These are phyloP conservation scores for Podila minutissima DNA, from an alignment of 192 early-diverging fungal genomes.

Conservation along the genomic window DNA sequence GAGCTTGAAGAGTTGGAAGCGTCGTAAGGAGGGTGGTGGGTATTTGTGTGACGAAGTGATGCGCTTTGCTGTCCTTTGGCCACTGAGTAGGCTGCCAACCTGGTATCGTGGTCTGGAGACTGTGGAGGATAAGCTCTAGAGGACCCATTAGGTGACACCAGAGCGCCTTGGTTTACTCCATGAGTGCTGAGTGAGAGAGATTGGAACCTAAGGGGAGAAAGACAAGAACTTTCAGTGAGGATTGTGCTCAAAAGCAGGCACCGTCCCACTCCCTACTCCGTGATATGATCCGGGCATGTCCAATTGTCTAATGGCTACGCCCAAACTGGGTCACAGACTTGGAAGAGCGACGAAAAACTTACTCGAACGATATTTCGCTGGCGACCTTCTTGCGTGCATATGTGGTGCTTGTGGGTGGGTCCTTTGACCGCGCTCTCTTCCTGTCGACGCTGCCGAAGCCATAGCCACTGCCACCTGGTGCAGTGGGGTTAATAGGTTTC, in stretches of 20 bases:
- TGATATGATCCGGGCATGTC: not conserved
- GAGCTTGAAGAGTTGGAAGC: not conserved
- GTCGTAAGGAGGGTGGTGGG: not conserved
- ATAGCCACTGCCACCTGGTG: not conserved
- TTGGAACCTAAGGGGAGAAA: constrained; percentile 20
- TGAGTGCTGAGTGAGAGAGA: constrained; percentile 34
- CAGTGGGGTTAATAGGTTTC: no score
- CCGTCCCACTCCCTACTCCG: no score
- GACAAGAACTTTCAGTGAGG: not conserved
- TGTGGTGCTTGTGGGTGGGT: not conserved
- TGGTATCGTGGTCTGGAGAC: not conserved
- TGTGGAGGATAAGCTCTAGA: not conserved
- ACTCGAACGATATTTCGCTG: constrained; percentile 46
- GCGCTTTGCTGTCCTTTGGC: not conserved
- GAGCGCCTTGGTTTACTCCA: not conserved
- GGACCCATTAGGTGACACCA: no score
- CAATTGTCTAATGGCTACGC: not conserved
- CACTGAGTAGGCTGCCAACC: not conserved
- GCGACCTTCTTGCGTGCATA: constrained; percentile 37
- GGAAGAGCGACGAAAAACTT: constrained; percentile 3
- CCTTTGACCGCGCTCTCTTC: constrained; percentile 21
- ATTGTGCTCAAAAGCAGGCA: not conserved
- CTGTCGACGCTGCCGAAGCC: constrained; percentile 8
- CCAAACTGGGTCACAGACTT: not conserved
- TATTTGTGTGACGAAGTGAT: not conserved